phyloP scores from a whole-genome alignment of 257 asterid genomes.

The Buddleja alternifolia region DNA sequence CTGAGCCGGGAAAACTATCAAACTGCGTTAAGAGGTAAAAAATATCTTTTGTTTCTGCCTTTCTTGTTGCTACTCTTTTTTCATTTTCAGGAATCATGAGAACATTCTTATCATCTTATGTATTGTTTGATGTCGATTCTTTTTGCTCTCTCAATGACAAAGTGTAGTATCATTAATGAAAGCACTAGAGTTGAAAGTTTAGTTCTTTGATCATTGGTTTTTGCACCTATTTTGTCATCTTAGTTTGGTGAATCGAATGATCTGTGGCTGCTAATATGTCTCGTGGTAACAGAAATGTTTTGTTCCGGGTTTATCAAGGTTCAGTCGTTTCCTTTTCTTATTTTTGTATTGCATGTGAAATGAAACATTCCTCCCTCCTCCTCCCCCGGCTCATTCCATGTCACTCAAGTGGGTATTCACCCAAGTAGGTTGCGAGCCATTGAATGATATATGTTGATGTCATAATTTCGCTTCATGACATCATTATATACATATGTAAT shows the following conservation, averaged over 20 bases:
- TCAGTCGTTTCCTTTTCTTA: too few relatives aligned
- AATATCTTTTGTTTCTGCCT: neutral
- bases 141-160: constrained; percentile 12
- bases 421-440: too few relatives aligned
- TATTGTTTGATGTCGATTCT: constrained; percentile 22
- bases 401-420: too few relatives aligned
- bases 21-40: constrained; percentile 32
- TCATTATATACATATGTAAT: too few relatives aligned
- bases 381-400: too few relatives aligned
- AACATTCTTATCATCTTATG: constrained; percentile 36
- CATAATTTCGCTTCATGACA: too few relatives aligned
- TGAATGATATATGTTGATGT: too few relatives aligned
- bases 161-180: constrained; percentile 24
- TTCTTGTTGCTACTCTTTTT: constrained; percentile 24
- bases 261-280: too few relatives aligned
- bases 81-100: constrained; percentile 36
- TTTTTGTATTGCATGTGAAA: too few relatives aligned
- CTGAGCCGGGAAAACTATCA: constrained; percentile 32
- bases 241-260: neutral
- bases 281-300: too few relatives aligned
- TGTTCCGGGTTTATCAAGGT: too few relatives aligned
- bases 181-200: constrained; percentile 20
- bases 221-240: neutral
- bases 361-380: too few relatives aligned
- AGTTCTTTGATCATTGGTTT: neutral